Evolutionary conservation across 202 grass and related monocot genomes (phyloP).

Genomic region (Alloteropsis angusta): DNA sequence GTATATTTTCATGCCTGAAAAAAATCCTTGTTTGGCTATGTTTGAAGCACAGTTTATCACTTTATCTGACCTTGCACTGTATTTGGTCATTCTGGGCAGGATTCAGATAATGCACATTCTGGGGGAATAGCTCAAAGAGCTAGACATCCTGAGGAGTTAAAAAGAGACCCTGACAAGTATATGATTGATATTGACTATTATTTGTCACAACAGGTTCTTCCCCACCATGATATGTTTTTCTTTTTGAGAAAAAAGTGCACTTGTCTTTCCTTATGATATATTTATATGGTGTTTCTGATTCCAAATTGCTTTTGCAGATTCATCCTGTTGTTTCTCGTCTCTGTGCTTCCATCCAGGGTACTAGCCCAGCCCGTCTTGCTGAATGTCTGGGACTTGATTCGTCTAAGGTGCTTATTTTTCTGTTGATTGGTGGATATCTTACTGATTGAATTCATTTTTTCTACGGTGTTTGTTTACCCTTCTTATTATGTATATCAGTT

Average conservation of each 20-base stretch:
- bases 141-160: slow-evolving; percentile 90
- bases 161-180: slow-evolving; percentile 58
- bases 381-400: slow-evolving; percentile 99
- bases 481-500: slow-evolving; percentile 55
- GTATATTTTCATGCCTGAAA: neutral
- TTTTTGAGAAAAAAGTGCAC: neutral
- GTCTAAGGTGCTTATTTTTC: slow-evolving; percentile 49
- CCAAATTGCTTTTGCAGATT: slow-evolving; percentile 55
- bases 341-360: slow-evolving; percentile 95
- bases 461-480: slow-evolving; percentile 18
- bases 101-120: slow-evolving; percentile 46
- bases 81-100: slow-evolving; percentile 43
- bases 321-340: slow-evolving; percentile 94
- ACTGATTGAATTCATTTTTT: slow-evolving; percentile 4
- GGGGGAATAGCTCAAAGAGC: slow-evolving; percentile 87
- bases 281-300: slow-evolving; percentile 20
- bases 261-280: slow-evolving; percentile 3
- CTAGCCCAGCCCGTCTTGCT: slow-evolving; percentile 85
- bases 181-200: slow-evolving; percentile 95
- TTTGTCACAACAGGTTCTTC: slow-evolving; percentile 86
- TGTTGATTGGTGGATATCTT: neutral
- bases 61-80: slow-evolving; percentile 14
- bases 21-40: neutral
- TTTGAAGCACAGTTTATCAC: slow-evolving; percentile 6
- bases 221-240: neutral